Base-by-base conservation (phyloP, 2,329 filamentous ascomycete genomes). In the Trichoderma asperellum region DNA sequence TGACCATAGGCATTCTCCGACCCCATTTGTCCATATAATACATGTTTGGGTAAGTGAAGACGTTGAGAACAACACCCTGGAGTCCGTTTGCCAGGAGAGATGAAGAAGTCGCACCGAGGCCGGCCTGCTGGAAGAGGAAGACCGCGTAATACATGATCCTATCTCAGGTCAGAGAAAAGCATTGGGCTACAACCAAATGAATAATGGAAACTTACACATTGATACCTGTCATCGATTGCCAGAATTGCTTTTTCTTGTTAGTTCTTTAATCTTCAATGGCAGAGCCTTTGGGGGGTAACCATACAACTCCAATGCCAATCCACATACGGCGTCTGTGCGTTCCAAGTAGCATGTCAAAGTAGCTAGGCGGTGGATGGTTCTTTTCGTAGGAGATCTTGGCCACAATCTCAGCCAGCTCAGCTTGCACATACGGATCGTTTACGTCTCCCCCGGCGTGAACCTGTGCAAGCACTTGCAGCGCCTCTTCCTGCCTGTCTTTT, bases 1-100 rank as follows among this genome's bases (percentile, higher is more conserved):
- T 71, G 0, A 71, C 56, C 70, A 71, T 71, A 18, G 70, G 70
- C 68, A 37, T 66, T 53, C 70, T 7, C 11, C 70, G 59, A 4
- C 70, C 70, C 70, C 70, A 71, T 63, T 71, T 71, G 10, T 71
- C 70, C 53, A 68, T 69, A 35, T 71, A 71, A 35, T 71, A 71
- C 70, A 71, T 71, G 37, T 71, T 71, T 37, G 70, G 70, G 18
- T 60, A 69, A 16, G 70, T 71, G 32, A 71, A 71, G 61, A 71
- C 5, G 35, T 71, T 71, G 29, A 71, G 68, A 18, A 71, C 70
- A 14, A 71, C 70, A 10, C 70, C 70, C 5, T 71, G 70, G 2
- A 71, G 67, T 2, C 70, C 70, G 43, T 71, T 71, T 12, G 70
- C 70, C 2, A 71, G 8, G 27, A 71, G 61, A 0, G 69, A 70